phyloP scores from a whole-genome alignment of 1,284 basidiomycete genomes.

The Sanguinoderma infundibulare region DNA sequence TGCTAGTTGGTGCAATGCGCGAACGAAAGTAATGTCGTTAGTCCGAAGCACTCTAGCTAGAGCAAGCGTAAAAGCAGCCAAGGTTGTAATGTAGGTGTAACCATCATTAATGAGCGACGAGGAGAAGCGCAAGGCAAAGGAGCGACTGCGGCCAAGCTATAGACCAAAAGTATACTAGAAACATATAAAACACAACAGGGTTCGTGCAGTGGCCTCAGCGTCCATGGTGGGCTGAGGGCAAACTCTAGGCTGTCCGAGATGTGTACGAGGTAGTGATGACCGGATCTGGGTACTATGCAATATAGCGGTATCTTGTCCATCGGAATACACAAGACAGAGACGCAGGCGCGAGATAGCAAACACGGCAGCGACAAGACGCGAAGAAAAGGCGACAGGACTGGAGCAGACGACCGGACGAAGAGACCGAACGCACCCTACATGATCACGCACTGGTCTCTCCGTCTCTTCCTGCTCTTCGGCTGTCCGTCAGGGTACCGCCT shows the following conservation, averaged over 20 bases:
- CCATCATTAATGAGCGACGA: not conserved
- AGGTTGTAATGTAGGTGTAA: not conserved
- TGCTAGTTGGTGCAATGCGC: slow-evolving; percentile 10
- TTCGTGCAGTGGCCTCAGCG: not conserved
- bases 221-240: not conserved
- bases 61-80: not conserved
- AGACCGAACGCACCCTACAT: slow-evolving; percentile 48
- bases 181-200: slow-evolving; percentile 5
- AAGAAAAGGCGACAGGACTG: not conserved
- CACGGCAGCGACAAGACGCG: not conserved
- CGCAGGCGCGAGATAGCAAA: not conserved
- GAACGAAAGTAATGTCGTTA: not conserved
- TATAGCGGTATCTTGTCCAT: slow-evolving; percentile 4
- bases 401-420: not conserved
- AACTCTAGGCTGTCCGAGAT: no score
- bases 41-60: not conserved
- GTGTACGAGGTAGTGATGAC: not conserved
- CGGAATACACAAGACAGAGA: not conserved
- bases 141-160: slow-evolving; percentile 14
- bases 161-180: slow-evolving; percentile 1
- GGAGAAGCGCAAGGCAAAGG: slow-evolving; percentile 4
- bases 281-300: not conserved
- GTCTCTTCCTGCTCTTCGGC: slow-evolving; percentile 33
- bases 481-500: slow-evolving; percentile 57
- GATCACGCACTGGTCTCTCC: slow-evolving; percentile 49